Evolutionary conservation across 75 land plant species (phyloP), one percentile per base, ranked within the genome.

Genomic region (Sequoia sempervirens): DNA sequence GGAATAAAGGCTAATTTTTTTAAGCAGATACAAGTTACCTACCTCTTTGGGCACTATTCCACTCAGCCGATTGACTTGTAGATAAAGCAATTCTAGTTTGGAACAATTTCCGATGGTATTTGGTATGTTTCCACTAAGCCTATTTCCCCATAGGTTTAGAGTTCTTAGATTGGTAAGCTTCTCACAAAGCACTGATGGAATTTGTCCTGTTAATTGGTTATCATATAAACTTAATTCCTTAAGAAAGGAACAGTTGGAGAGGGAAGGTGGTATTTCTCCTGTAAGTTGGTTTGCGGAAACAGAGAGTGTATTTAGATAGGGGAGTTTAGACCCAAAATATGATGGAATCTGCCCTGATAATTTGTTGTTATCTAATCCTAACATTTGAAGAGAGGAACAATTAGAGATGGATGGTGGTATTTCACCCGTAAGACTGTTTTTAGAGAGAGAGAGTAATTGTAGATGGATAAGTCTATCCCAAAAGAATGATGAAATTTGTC

Each of bases 161-260:
- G 40, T 81, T 64, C 38, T 78, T 40, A 90, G 53, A 34, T 66
- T n/a, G 41, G 69, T 41, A 47, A 90, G 87, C 11, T 50, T 84
- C 30, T 34, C 13, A 18, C 85, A 83, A 12, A 86, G 52, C 80
- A 26, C 69, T 8, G 86, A 26, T 14, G 90, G 84, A 34, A 90
- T 81, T 2, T 46, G 38, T 38, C 91, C 90, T 20, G 88, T 79
- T 5, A 90, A 86, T 26, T 1, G 5, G 30, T 47, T 80, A 32
- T 34, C 76, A 0, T 37, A 2, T 7, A 74, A 74, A 37, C 0
- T 0, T 32, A 74, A 3, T 14, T 0, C 0, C 45, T 1, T 9
- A 10, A 6, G 10, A 11, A 9, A 46, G 0, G 80, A 40, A 40
- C 50, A 78, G 4, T 45, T 45, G 1, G 8, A 23, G 17, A 78